Evolutionary conservation across 805 yeast species (phyloP).

Genomic region (Lipomyces yamadae): DNA sequence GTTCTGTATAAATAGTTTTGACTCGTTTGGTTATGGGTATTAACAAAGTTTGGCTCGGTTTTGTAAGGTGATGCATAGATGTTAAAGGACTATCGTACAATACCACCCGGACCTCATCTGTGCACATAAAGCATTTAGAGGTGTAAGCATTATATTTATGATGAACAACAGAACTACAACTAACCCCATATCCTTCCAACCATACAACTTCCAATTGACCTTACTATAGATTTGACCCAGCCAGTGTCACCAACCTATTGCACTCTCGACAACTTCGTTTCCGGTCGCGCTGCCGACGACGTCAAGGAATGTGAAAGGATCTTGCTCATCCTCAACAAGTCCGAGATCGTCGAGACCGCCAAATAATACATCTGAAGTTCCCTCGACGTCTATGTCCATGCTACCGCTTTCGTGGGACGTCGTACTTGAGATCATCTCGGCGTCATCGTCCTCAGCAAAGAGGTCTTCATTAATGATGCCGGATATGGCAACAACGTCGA

Average conservation of each 20-base stretch:
- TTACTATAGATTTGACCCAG: neutral
- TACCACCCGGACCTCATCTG: neutral
- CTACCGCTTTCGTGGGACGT: slow-evolving; percentile 24
- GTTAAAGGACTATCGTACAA: neutral
- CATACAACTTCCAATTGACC: neutral
- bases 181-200: neutral
- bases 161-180: neutral
- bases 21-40: neutral
- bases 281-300: slow-evolving; percentile 24
- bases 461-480: slow-evolving; percentile 1
- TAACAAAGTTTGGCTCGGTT: neutral
- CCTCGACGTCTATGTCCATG: slow-evolving; percentile 27
- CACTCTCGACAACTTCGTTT: slow-evolving; percentile 28
- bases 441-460: slow-evolving; percentile 31
- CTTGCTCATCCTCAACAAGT: slow-evolving; percentile 17
- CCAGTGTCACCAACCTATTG: slow-evolving; percentile 16
- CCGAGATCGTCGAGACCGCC: slow-evolving; percentile 21
- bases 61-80: neutral
- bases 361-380: slow-evolving; percentile 4
- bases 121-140: neutral
- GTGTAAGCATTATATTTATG: neutral
- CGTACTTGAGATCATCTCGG: slow-evolving; percentile 29
- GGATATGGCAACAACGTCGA: neutral
- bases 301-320: slow-evolving; percentile 31
- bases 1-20: neutral